Base-by-base conservation (phyloP, 129 eudicot species). In the Tanacetum coccineum region DNA sequence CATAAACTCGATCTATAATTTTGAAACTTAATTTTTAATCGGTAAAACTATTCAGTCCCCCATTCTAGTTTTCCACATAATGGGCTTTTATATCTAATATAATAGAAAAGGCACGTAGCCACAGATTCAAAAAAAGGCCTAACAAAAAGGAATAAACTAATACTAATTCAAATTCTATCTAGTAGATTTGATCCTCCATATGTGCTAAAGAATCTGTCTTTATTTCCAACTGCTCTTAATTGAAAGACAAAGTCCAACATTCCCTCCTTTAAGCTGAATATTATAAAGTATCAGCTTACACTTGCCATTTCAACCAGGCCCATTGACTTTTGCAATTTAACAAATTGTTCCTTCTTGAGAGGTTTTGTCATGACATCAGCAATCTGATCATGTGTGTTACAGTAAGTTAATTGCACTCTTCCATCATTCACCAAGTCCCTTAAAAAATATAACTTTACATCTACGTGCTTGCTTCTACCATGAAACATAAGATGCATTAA, bases 221-320 rank as follows among this genome's bases (percentile, higher is more conserved):
- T 60, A 32, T 60, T 60, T n/a, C 40, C 25, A 13, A 12, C 3
- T 58, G 39, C 48, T 44, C 10, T 13, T 44, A 58, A 25, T 14
- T 22, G 44, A 13, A n/a, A 21, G 26, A 28, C 11, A 3, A 25
- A 47, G 51, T 11, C 48, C 26, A 39, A 62, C 67, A 62, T 14
- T 62, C 51, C 67, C 50, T 39, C 67, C 26, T 36, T 61, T 32
- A 36, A 61, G 66, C 26, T 59, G 45, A 32, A 60, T 60, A 60
- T 47, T 21, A 60, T 62, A 18, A 6, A 6, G 30, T 17, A 62
- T 62, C 51, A 62, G 30, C 67, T 62, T 62, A 62, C 67, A 3
- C 0, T 7, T 2, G 67, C 36, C 0, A 62, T 3, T 21, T 62
- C 67, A 13, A 40, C 14, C 6, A 39, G 20, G 2, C 67, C 67